Evolutionary conservation across 164 flowering plant species (phyloP).

Genomic region (Dillenia suffruticosa): DNA sequence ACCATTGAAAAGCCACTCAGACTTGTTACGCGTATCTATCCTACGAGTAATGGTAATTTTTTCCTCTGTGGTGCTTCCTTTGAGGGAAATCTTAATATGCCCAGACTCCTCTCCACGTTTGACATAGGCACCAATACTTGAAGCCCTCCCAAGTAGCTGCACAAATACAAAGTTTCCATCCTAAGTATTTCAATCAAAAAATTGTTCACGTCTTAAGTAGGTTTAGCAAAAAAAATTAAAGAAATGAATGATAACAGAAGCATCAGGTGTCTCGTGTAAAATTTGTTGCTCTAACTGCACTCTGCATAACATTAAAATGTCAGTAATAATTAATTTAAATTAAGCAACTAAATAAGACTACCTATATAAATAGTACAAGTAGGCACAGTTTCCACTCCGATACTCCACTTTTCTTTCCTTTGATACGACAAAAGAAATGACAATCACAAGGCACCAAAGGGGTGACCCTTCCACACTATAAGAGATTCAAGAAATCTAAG

Average conservation of each 20-base stretch:
- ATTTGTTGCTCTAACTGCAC: too few relatives aligned
- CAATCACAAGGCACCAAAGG: too few relatives aligned
- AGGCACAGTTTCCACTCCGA: too few relatives aligned
- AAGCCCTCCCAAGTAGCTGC: conserved; percentile 90
- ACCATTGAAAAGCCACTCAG: conserved; percentile 94
- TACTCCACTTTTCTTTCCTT: too few relatives aligned
- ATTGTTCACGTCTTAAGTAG: background rate
- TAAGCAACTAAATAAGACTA: too few relatives aligned
- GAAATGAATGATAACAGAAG: background rate
- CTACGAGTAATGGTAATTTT: conserved; percentile 52
- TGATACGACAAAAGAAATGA: too few relatives aligned
- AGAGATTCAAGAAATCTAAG: too few relatives aligned
- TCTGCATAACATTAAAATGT: too few relatives aligned
- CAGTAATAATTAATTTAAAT: too few relatives aligned
- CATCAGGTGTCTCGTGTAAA: too few relatives aligned
- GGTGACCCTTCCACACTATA: too few relatives aligned
- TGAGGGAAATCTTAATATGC: conserved; percentile 58
- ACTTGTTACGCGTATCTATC: conserved; percentile 72
- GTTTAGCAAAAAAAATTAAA: background rate
- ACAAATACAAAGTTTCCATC: conserved; percentile 7
- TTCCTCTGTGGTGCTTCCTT: conserved; percentile 52
- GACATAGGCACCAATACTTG: conserved; percentile 90
- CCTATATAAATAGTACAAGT: too few relatives aligned
- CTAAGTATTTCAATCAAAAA: background rate
- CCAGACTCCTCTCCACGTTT: conserved; percentile 91